Percentiles rank a stretch among this genome's conserved stretches.
Conservation (phyloP, 805 yeast species). For the Barnettozyma siamensis region DNA sequence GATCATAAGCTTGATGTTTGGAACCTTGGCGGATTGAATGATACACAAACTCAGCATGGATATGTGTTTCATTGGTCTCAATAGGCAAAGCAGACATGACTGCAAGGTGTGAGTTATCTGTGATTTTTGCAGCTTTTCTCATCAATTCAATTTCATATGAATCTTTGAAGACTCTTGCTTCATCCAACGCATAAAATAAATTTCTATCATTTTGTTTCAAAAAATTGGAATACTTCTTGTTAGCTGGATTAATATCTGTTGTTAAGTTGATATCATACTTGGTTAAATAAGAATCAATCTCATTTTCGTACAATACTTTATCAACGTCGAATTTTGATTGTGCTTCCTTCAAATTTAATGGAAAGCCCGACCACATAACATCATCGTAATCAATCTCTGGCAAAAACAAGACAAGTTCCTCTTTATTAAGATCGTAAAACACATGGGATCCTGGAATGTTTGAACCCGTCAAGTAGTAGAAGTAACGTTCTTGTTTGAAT, state of each 20-base stretch:
- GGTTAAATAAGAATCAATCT: conserved; percentile 33
- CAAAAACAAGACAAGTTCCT: conserved; percentile 63
- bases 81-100: conserved; percentile 92
- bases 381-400: conserved; percentile 86
- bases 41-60: conserved; percentile 92
- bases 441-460: conserved; percentile 73
- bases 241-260: conserved; percentile 47
- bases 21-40: conserved; percentile 94
- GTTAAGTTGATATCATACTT: conserved; percentile 36
- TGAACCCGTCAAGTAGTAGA: conserved; percentile 80
- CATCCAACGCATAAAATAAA: conserved; percentile 75
- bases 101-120: conserved; percentile 84
- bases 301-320: conserved; percentile 59
- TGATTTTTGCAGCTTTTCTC: conserved; percentile 75
- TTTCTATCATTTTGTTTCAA: conserved; percentile 41
- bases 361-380: conserved; percentile 95
- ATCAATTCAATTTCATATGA: conserved; percentile 69
- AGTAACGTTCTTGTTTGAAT: conserved; percentile 86
- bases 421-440: conserved; percentile 46
- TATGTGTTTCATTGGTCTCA: conserved; percentile 81
- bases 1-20: conserved; percentile 84
- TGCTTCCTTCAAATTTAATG: conserved; percentile 65
- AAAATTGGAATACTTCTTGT: conserved; percentile 26
- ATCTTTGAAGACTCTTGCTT: conserved; percentile 81
- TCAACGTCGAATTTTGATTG: conserved; percentile 68